Evolutionary conservation across 176 grass and related monocot genomes (phyloP), one percentile per base, ranked within the genome.

Genomic region (Carex kokanica): DNA sequence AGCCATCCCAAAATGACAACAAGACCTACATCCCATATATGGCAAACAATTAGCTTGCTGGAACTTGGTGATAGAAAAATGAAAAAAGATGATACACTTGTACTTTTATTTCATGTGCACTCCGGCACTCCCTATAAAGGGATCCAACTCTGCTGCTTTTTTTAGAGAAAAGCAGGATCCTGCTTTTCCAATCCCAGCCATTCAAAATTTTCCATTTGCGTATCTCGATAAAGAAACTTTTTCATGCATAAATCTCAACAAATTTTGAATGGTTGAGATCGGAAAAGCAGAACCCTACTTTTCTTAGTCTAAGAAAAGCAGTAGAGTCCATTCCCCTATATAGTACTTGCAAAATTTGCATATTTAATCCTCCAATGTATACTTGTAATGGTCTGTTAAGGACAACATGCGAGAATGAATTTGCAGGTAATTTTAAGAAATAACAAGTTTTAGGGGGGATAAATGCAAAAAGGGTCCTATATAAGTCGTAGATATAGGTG

Each of bases 1-100:
- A 85, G 24, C 95, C 91, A 95, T 52, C 92, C 89, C 82, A 98
- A 78, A 54, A 95, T 54, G 79, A 98, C 81, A 86, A 93, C 88
- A 77, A 91, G 75, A 65, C 95, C 95, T 98, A 78, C 16, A 54
- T 49, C 52, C 51, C 51, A 78, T 14, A 31, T 3, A 56, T 0
- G 25, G 6, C 2, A 56, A 49, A 78, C 56, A 78, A 31, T 56
- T 56, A 78, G 49, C 72, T 31, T 16, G 24, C 55, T 0, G 24
- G 16, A 55, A 15, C 20, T 74, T 25, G 4, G 25, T 17, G 14
- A 56, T 18, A 11, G 51, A 25, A 17, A 20, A 36, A 63, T 80
- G 2, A 72, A 25, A 21, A 53, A 8, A 43, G 40, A 43, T 45
- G n/a, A 31, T 66, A 56, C 52, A 31, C 45, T 49, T 49, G 10